Base-by-base conservation (phyloP, 768 basidiomycete species). In the Sutorius australiensis region DNA sequence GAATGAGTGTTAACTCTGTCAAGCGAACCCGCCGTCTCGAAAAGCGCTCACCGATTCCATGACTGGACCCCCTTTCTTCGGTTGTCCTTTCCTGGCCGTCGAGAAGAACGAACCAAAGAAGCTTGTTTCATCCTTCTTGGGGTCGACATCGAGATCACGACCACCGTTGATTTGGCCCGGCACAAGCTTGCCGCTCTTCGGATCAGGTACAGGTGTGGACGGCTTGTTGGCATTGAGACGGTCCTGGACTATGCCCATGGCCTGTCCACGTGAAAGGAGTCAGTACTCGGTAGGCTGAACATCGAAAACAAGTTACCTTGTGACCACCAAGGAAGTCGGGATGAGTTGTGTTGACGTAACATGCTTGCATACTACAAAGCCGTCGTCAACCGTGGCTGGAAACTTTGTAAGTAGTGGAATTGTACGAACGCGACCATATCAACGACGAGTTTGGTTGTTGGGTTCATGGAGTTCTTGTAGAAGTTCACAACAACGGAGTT, bases 311-410 rank as follows among this genome's bases (percentile, higher is more conserved):
- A 63, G 64, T 36, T 50, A 79, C 88, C 74, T 88, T 94, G 75
- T 99, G 95, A 21, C 97, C 97, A 56, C 85, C 90, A 67, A 99
- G 82, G 75, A 99, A 98, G 73, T 99, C 97, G 1, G 97, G 97
- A 68, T 99, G 97, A 1, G 95, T 98, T 13, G 97, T 98, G 75
- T 99, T 99, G 64, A 99, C 88, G 68, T 98, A 99, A 69, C 93
- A 95, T 34, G 95, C 93, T 76, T 98, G 95, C 94, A 98, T 98
- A 33, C 89, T 93, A 53, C 37, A 45, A 49, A 36, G 16, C 30
- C 7, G 0, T 45, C 30, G 42, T 13, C 32, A 46, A 21, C 54
- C 60, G 43, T 55, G 24, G 24, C 11, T 17, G 39, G 16, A 31
- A 28, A 32, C 31, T 30, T 47, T 28, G 8, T 27, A 10, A 40